Percentiles rank a stretch among this genome's conserved stretches.
Evolutionary conservation across 371 early-diverging fungal species (phyloP).

Genomic region (Lichtheimia ornata): DNA sequence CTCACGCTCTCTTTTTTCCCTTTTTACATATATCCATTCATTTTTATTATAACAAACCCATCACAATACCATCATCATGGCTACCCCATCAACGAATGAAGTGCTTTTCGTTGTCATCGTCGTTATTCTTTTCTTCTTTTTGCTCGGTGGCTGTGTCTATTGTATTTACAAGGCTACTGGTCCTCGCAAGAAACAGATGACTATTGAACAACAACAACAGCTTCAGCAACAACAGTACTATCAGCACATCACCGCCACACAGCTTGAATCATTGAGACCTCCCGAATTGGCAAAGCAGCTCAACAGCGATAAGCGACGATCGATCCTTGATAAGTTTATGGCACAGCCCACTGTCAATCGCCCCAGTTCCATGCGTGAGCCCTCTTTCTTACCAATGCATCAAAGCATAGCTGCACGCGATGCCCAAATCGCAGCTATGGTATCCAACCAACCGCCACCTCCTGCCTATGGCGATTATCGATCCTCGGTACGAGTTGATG

Average conservation of each 20-base stretch:
- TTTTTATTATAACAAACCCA: constrained; percentile 2
- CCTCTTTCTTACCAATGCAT: constrained; percentile 22
- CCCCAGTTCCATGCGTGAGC: constrained; percentile 15
- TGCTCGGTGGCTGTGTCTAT: constrained; percentile 17
- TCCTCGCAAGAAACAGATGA: constrained; percentile 15
- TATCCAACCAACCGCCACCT: constrained; percentile 4
- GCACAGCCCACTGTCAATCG: constrained; percentile 2
- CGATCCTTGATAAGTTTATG: constrained; percentile 17
- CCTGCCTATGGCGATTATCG: constrained; percentile 24
- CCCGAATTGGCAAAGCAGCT: constrained; percentile 20
- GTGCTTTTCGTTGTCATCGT: constrained; percentile 26
- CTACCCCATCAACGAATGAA: constrained; percentile 22
- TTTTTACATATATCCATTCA: constrained; percentile 12
- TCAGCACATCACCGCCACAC: constrained; percentile 24
- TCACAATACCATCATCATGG: constrained; percentile 12
- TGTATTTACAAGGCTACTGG: constrained; percentile 20
- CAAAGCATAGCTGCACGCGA: constrained; percentile 9
- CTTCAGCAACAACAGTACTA: constrained; percentile 22
- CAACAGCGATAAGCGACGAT: constrained; percentile 19
- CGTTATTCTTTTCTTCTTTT: constrained; percentile 23
- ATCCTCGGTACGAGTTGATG: constrained; percentile 12
- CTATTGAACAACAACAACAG: constrained; percentile 15
- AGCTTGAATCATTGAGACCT: constrained; percentile 23
- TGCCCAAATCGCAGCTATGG: constrained; percentile 14
- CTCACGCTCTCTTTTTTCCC: background rate